phyloP scores from a whole-genome alignment of 495 filamentous ascomycete genomes.

The Melanomma pulvis-pyrius region DNA sequence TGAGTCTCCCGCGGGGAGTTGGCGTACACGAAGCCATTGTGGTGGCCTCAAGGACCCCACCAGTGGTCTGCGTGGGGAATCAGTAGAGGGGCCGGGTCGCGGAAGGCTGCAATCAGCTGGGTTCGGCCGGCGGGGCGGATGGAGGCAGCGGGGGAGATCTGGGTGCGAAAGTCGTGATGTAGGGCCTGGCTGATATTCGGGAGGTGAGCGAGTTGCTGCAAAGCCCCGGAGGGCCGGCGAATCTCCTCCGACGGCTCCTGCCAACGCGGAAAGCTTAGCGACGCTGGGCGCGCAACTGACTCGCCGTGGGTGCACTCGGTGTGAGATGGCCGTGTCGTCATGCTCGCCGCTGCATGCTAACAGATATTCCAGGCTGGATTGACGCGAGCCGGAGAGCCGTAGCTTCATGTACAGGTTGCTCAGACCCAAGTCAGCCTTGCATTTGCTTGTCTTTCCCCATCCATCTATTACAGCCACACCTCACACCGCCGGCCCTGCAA shows the following conservation, averaged over 20 bases:
- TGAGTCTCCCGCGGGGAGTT: conserved; percentile 13
- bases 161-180: background rate
- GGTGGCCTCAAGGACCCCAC: conserved; percentile 46
- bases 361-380: too few relatives aligned
- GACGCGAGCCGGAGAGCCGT: background rate
- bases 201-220: background rate
- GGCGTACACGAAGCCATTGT: conserved; percentile 70
- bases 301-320: background rate
- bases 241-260: background rate
- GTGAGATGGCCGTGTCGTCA: background rate
- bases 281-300: background rate
- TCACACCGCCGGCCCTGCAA: background rate
- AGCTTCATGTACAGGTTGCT: background rate
- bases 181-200: conserved; percentile 14
- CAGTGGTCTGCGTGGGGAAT: background rate
- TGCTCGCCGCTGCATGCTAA: background rate
- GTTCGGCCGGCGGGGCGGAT: background rate
- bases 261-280: background rate
- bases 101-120: background rate
- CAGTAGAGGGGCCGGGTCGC: conserved; percentile 9
- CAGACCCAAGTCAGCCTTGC: background rate
- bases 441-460: background rate
- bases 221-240: background rate
- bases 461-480: conserved; percentile 4
- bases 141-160: background rate